These are phyloP conservation scores for Chlorella sp. DNA, from an alignment of 139 green algal genomes.

Conservation along the genomic window DNA sequence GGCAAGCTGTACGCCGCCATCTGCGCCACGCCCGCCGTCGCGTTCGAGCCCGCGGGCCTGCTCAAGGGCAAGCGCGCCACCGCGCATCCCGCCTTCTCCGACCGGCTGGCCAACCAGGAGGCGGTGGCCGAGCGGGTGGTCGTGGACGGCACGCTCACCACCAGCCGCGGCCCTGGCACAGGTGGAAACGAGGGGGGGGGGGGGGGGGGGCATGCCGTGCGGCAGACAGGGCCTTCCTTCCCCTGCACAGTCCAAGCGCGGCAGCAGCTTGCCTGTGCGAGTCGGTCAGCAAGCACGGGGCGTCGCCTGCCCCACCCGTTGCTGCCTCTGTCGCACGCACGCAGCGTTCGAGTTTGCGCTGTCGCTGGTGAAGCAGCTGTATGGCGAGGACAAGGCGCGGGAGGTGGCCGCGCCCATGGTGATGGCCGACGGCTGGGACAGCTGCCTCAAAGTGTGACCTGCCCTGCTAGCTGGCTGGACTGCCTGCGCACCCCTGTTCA, in stretches of 20 bases:
- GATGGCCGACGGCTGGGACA: slow-evolving; percentile 55
- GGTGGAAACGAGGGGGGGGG: no score
- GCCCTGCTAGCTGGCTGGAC: no score
- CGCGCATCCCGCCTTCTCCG: slow-evolving; percentile 86
- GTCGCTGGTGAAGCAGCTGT: slow-evolving; percentile 87
- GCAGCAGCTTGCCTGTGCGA: no score
- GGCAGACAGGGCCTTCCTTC: no score
- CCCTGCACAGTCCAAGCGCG: no score
- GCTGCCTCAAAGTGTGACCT: no score
- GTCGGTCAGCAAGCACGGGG: no score
- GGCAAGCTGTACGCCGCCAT: slow-evolving; percentile 83
- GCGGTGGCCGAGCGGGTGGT: slow-evolving; percentile 80
- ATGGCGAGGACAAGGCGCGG: slow-evolving; percentile 79
- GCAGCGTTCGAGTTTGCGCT: slow-evolving; percentile 97
- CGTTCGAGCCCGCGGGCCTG: slow-evolving; percentile 76
- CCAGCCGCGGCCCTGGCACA: slow-evolving; percentile 47
- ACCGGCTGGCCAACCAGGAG: slow-evolving; percentile 71
- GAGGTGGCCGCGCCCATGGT: slow-evolving; percentile 94
- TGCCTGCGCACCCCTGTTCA: no score
- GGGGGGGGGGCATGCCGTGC: no score
- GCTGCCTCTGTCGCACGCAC: no score
- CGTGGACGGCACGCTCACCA: slow-evolving; percentile 83
- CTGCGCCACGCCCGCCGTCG: slow-evolving; percentile 92
- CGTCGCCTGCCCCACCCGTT: no score
- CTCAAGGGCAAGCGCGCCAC: slow-evolving; percentile 80